Evolutionary conservation across 2,329 filamentous ascomycete genomes (phyloP), one percentile per base, ranked within the genome.

Genomic region (Alternaria postmessia): DNA sequence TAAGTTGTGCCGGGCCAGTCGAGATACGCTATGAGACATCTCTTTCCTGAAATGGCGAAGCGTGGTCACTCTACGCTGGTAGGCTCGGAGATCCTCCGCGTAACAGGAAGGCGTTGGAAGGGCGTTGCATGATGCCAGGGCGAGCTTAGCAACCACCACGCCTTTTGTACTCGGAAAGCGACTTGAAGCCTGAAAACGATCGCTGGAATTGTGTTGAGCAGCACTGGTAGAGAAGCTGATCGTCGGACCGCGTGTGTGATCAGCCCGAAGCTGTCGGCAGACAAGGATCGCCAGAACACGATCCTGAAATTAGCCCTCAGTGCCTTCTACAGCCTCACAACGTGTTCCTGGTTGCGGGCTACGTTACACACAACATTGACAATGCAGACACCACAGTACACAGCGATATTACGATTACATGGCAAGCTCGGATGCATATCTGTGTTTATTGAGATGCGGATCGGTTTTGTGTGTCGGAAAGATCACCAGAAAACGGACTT

Each of bases 41-140:
- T 38, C 44, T 32, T 54, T 41, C 24, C 34, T 16, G 18, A 38
- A 18, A n/a, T 14, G 44, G 43, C 14, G 20, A 54, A 14, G 28
- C 28, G 32, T 36, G 7, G 22, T 20, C n/a, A 22, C 42, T 48
- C 5, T 24, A 16, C 18, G 22, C 11, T 30, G 53, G 28, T 36
- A 22, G 26, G 43, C 36, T 26, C 56, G 43, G 43, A 43, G 38
- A 43, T 55, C 9, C 20, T 49, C 36, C 34, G 56, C 18, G 32
- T 12, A 22, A 18, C 41, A 32, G 30, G 22, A 54, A 38, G 41
- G 30, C 12, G 52, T 20, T 28, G 9, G 52, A 32, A 38, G 28
- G 18, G 3, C 1, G 26, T 26, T 46, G 32, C 42, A 46, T 47
- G 7, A 12, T 46, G 22, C 30, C 46, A 54, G 30, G 18, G 39